Evolutionary conservation across 139 green algal species (phyloP).

Genomic region (Haematococcus sp.): DNA sequence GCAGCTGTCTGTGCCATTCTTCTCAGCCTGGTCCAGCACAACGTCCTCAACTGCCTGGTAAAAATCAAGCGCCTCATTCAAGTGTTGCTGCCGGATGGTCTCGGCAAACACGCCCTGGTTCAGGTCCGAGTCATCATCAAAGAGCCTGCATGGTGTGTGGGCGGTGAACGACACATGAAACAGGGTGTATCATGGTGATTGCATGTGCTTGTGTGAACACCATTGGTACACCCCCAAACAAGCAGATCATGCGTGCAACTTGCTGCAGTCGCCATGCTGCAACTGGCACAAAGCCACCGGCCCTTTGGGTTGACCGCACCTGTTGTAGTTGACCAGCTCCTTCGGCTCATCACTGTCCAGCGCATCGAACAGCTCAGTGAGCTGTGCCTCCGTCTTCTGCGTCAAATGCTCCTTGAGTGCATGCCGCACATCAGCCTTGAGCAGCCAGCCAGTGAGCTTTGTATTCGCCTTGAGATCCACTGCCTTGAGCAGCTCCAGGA

Average conservation of each 20-base stretch:
- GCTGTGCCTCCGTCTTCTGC: constrained; percentile 6
- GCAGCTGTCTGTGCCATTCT: background rate
- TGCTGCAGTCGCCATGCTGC: no score
- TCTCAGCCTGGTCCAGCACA: constrained; percentile 24
- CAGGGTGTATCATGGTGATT: background rate
- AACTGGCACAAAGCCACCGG: background rate
- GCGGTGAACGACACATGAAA: background rate
- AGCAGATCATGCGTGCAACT: no score
- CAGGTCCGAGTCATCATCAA: constrained; percentile 28
- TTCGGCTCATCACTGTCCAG: constrained; percentile 38
- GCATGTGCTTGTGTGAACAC: no score
- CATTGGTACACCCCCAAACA: no score
- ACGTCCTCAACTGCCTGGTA: constrained; percentile 26
- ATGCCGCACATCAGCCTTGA: constrained; percentile 36
- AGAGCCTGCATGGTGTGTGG: constrained; percentile 9
- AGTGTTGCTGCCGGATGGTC: constrained; percentile 34
- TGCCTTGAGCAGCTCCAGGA: constrained; percentile 23
- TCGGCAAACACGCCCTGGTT: constrained; percentile 35
- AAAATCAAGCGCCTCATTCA: constrained; percentile 25
- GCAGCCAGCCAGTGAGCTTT: constrained; percentile 43
- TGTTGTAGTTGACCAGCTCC: constrained; percentile 36
- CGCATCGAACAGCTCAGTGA: constrained; percentile 35
- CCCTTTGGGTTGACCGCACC: background rate
- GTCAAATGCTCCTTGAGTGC: background rate
- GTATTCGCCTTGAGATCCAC: background rate